Evolutionary conservation across 306 rosid species (phyloP), one percentile per base, ranked within the genome.

Genomic region (Ceratonia siliqua): DNA sequence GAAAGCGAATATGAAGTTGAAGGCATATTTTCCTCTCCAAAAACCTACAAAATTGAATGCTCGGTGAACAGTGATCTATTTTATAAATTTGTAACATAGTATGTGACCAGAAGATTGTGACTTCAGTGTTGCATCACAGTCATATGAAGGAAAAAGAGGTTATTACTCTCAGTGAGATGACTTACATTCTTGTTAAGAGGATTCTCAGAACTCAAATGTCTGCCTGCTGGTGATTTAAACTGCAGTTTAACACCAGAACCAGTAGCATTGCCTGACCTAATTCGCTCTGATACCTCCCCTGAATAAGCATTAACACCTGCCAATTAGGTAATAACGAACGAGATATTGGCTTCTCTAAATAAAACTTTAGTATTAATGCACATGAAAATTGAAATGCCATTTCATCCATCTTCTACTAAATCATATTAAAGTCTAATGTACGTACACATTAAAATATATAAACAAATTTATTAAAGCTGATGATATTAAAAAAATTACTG

Each of bases 181-280:
- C 91, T 86, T 75, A 93, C 98, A 74, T 81, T 86, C 86, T 84
- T 88, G 69, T 88, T 92, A 64, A 82, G 89, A 74, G 87, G 93
- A 81, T 78, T 86, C 20, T 85, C 88, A 68, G 87, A 73, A 75
- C 68, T 79, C 80, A 87, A 68, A 78, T 85, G 88, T 88, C 77
- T 87, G 49, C 71, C 70, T 2, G 36, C 85, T 68, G 94, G 88
- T 56, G 88, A 78, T 54, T 93, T 93, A 70, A 87, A 93, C 71
- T 93, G 95, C 88, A 89, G 77, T 79, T 85, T 89, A 62, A 86
- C 85, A 38, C 90, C 90, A 33, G 90, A 77, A 70, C 87, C 89
- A 24, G 81, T 79, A 70, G 82, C 74, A 76, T 85, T 82, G 75
- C 89, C 84, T 28, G 93, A 69, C 77, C 87, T 84, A 56, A 85